Base-by-base conservation (phyloP, 2,329 filamentous ascomycete species). In the Westerdykella sp. region DNA sequence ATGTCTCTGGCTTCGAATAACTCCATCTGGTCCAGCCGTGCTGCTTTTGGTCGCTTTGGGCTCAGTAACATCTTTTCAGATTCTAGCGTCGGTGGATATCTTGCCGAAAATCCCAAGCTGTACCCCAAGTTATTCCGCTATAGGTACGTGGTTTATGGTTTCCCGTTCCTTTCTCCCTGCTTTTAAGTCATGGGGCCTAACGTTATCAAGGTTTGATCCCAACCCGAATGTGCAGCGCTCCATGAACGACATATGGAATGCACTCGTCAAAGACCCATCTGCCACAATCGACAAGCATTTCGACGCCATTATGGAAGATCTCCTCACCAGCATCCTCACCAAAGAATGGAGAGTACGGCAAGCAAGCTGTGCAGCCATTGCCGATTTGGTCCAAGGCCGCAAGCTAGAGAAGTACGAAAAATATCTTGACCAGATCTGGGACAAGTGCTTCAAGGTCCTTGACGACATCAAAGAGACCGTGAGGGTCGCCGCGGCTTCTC, bases 181-280 rank as follows among this genome's bases (percentile, higher is more conserved):
- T 28, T 28, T 9, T 28, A 2, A 21, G 25, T 28, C 25, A 13
- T 10, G 3, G 12, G 12, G 37, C 13, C 50, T 65, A 44, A 66
- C 42, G n/a, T 3, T 6, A 12, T 3, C 7, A 25, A 66, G 63
- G 31, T 97, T 97, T 48, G 93, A 98, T 65, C 93, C 93, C 0
- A 97, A 96, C 60, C 77, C 83, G 2, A 95, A 95, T 51, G 93
- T 97, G 11, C 87, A 91, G 62, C 78, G 83, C 38, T 95, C 91
- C 1, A 98, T 98, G 93, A 90, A 95, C 44, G 88, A 94, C 49
- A 97, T 98, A 52, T 98, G 93, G 93, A 90, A 86, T 57, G 84
- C 91, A 0, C 71, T 98, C n/a, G 89, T 97, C 42, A 95, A 94
- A 60, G 89, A 97, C 55, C 79, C 87, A 1, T 82, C 80, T 14